These are phyloP conservation scores for Colletotrichum agaves DNA, from an alignment of 2,329 filamentous ascomycete genomes.

Conservation along the genomic window DNA sequence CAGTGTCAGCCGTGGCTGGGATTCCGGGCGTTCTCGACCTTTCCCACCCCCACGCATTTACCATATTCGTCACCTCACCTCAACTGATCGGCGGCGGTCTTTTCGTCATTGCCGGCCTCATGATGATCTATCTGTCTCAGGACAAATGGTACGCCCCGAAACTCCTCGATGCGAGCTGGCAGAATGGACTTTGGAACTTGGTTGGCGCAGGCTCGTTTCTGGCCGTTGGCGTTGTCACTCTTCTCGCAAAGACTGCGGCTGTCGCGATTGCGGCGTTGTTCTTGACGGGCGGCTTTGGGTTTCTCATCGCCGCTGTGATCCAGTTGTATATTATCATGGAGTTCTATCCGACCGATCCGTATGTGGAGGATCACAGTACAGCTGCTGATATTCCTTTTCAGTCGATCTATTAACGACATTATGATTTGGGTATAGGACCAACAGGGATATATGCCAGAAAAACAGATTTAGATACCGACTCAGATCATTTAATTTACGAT, in stretches of 20 bases:
- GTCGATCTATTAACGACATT: slow-evolving; percentile 29
- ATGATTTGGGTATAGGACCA: not conserved
- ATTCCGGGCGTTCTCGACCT: slow-evolving; percentile 32
- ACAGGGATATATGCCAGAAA: slow-evolving; percentile 13
- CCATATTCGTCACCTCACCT: slow-evolving; percentile 28
- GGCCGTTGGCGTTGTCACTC: slow-evolving; percentile 23
- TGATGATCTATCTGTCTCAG: slow-evolving; percentile 28
- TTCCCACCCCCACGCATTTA: slow-evolving; percentile 19
- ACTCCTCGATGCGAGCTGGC: slow-evolving; percentile 30
- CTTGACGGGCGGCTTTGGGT: slow-evolving; percentile 22
- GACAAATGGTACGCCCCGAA: slow-evolving; percentile 29
- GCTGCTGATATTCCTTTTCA: slow-evolving; percentile 29
- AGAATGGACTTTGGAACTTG: slow-evolving; percentile 33
- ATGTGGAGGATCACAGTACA: not conserved
- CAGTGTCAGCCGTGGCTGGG: slow-evolving; percentile 20
- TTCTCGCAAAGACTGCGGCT: slow-evolving; percentile 7
- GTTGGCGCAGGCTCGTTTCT: slow-evolving; percentile 27
- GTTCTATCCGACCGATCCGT: slow-evolving; percentile 28
- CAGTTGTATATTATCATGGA: slow-evolving; percentile 37
- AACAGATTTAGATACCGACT: slow-evolving; percentile 21
- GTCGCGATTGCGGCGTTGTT: slow-evolving; percentile 17
- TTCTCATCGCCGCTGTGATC: slow-evolving; percentile 25
- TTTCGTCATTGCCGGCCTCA: slow-evolving; percentile 22
- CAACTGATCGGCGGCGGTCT: slow-evolving; percentile 31
- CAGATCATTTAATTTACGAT: slow-evolving; percentile 35